Percentiles rank a stretch among this genome's conserved stretches.
Evolutionary conservation across 192 early-diverging fungal species (phyloP).

Genomic region (Geranomyces michiganensis): DNA sequence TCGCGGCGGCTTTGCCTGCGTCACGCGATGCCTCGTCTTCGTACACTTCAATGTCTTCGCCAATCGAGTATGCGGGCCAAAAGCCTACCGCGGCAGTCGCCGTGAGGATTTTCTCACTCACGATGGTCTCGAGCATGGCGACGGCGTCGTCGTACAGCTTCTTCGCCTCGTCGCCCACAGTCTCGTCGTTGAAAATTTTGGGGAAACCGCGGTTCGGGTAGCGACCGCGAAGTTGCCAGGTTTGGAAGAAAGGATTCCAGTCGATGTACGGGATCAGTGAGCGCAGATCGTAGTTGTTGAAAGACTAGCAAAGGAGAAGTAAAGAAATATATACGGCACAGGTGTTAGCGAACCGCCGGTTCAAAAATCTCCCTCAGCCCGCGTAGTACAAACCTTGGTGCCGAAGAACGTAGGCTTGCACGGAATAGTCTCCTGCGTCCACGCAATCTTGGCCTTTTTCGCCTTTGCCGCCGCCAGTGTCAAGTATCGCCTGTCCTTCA

Average conservation of each 20-base stretch:
- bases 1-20: conserved; percentile 47
- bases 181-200: conserved; percentile 96
- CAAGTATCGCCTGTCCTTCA: conserved; percentile 83
- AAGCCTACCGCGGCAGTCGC: conserved; percentile 84
- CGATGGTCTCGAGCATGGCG: conserved; percentile 77
- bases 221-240: conserved; percentile 93
- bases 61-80: conserved; percentile 84
- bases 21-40: conserved; percentile 56
- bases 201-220: conserved; percentile 97
- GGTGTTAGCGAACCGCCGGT: neutral
- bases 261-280: conserved; percentile 84
- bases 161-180: conserved; percentile 84
- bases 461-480: conserved; percentile 71
- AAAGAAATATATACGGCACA: neutral
- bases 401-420: conserved; percentile 84
- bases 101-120: conserved; percentile 70
- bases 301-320: conserved; percentile 34
- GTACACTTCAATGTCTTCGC: conserved; percentile 91
- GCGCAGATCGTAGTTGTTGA: conserved; percentile 76
- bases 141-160: conserved; percentile 86
- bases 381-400: conserved; percentile 54
- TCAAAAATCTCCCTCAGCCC: neutral
- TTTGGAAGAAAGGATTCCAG: conserved; percentile 99
- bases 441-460: conserved; percentile 70
- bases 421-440: conserved; percentile 64